Evolutionary conservation across 2,329 filamentous ascomycete species (phyloP).

Genomic region (Cladobotryum mycophilum): DNA sequence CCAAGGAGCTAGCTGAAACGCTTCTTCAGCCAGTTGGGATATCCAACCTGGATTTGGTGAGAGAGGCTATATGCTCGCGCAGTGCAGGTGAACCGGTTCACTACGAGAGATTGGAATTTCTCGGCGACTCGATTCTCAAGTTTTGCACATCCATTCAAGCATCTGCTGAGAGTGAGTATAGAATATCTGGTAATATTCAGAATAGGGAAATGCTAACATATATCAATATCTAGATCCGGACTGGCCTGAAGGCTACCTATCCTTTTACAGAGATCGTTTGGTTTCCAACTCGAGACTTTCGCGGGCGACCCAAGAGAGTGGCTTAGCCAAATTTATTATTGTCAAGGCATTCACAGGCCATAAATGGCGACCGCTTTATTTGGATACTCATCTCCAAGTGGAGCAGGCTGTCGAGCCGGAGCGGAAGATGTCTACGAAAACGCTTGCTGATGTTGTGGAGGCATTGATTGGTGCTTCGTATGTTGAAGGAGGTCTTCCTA

Average conservation of each 20-base stretch:
- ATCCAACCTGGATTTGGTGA: constrained; percentile 46
- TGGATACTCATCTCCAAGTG: constrained; percentile 28
- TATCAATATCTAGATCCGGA: constrained; percentile 43
- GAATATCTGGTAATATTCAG: background rate
- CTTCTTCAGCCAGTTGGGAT: constrained; percentile 41
- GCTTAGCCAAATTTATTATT: constrained; percentile 68
- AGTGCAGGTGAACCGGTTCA: constrained; percentile 54
- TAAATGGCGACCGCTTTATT: constrained; percentile 67
- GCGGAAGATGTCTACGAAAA: constrained; percentile 62
- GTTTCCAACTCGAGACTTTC: constrained; percentile 72
- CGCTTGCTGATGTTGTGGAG: constrained; percentile 81
- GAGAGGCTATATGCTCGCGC: constrained; percentile 65
- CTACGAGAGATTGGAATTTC: constrained; percentile 80
- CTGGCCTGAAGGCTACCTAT: constrained; percentile 74
- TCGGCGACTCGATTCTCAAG: constrained; percentile 82
- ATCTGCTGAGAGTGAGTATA: constrained; percentile 41
- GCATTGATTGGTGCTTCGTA: constrained; percentile 73
- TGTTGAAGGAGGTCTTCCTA: constrained; percentile 58
- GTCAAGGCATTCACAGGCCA: constrained; percentile 58
- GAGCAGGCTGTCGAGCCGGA: constrained; percentile 5
- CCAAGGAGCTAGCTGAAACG: constrained; percentile 45
- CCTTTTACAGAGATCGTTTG: constrained; percentile 58
- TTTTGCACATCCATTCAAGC: constrained; percentile 63
- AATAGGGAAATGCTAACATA: constrained; percentile 11
- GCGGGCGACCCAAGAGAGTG: constrained; percentile 53